Evolutionary conservation across 371 early-diverging fungal genomes (phyloP).

Genomic region (Saksenaea oblongispora): DNA sequence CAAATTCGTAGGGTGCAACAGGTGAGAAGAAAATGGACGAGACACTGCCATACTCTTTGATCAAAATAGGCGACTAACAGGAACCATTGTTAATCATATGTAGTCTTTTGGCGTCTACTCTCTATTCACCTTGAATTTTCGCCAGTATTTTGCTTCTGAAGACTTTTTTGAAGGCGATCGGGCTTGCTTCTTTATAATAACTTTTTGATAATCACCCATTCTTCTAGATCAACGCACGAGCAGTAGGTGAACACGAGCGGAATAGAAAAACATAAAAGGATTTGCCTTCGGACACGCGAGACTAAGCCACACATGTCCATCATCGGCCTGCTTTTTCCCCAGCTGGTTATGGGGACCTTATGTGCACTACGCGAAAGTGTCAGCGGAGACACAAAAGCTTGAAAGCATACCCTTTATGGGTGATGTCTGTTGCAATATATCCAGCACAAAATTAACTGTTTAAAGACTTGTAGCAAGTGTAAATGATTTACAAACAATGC

Average conservation of each 20-base stretch:
- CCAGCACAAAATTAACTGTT: no score
- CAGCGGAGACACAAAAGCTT: no score
- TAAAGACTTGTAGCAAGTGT: no score
- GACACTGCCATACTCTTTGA: constrained; percentile 88
- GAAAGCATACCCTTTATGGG: no score
- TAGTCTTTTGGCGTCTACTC: not conserved
- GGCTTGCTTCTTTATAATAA: constrained; percentile 61
- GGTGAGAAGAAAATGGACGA: constrained; percentile 86
- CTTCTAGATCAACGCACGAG: constrained; percentile 13
- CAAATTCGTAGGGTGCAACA: constrained; percentile 84
- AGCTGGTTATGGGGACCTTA: no score
- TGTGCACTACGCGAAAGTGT: no score
- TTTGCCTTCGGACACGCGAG: no score
- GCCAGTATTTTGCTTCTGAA: constrained; percentile 79
- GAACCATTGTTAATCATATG: not conserved
- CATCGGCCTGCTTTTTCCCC: no score
- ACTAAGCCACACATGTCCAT: no score
- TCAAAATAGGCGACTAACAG: constrained; percentile 74
- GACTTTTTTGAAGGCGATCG: constrained; percentile 55
- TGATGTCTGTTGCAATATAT: no score
- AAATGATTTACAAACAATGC: no score
- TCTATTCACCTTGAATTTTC: constrained; percentile 71
- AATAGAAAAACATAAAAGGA: not conserved
- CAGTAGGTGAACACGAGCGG: not conserved
- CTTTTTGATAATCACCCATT: constrained; percentile 60